phyloP scores from a whole-genome alignment of 2,329 filamentous ascomycete species.

The Harringtonia lauricola region DNA sequence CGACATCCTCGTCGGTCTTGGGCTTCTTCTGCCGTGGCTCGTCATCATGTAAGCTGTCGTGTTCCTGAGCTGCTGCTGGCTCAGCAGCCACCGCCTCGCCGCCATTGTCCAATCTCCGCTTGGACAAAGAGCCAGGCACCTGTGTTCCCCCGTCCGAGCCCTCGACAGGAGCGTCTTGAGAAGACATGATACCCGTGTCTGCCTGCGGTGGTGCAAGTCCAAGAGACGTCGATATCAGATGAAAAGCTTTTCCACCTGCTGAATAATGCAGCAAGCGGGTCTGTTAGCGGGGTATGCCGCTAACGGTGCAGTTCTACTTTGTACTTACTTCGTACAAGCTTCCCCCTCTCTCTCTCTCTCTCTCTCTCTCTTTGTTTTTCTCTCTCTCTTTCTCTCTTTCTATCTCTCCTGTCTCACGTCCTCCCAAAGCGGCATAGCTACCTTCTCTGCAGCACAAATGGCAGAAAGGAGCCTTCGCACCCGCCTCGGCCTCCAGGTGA shows the following conservation, averaged over 20 bases:
- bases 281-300: no score
- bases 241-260: no score
- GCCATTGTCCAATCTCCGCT: constrained; percentile 1
- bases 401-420: no score
- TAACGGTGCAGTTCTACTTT: no score
- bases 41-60: background rate
- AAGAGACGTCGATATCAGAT: no score
- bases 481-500: no score
- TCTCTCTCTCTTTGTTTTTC: background rate
- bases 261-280: no score
- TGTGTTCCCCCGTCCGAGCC: no score
- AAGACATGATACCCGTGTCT: background rate
- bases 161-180: background rate
- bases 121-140: constrained; percentile 2
- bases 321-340: background rate
- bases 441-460: no score
- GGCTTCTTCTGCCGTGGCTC: constrained; percentile 40
- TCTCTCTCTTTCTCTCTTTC: background rate
- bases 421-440: no score
- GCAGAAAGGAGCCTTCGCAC: no score
- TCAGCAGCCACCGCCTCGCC: background rate
- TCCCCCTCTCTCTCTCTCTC: background rate
- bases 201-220: background rate
- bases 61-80: background rate
- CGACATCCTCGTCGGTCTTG: constrained; percentile 33